Evolutionary conservation across 225 moss, liverwort and hornwort genomes (phyloP), one percentile per base, ranked within the genome.

Genomic region (Lunularia cruciata): DNA sequence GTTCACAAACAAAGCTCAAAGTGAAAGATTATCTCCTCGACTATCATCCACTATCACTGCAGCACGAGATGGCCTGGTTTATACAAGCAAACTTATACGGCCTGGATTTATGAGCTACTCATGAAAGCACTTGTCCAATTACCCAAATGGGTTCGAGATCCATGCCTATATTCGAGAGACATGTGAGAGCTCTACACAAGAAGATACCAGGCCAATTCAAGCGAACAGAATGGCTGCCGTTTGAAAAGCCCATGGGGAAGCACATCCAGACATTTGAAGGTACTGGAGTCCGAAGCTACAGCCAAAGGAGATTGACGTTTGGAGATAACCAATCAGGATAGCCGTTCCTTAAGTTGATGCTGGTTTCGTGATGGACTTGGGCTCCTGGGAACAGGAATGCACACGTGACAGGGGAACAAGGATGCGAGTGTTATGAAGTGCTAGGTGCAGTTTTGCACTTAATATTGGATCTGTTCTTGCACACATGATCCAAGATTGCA

Each of bases 281-380:
- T 42, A 14, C 25, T 40, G 12, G 35, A 61, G 5, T 11, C 38
- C 64, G 19, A 47, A 35, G 28, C 67, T 26, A 38, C 8, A 45
- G 28, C 26, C 45, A 37, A 32, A 47, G 9, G 32, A 51, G 16
- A 34, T 38, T 16, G 59, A 48, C 51, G 2, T 40, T 39, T 22
- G 15, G 18, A 42, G 22, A 34, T 30, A 30, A 33, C 47, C 9
- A 28, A 34, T n/a, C 26, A 60, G 34, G 31, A 38, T 47, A 34
- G 35, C 48, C 48, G 54, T 63, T 35, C 49, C 59, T 23, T 33
- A 20, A 33, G 65, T 26, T 39, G 48, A 39, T 65, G 33, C 30
- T 71, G 65, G 55, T 70, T 76, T 34, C 31, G 38, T 55, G 69
- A 46, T 34, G 37, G 37, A 57, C 57, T 57, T 72, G 46, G 49